A percentile compares a stretch with the other conserved stretches of the same genome.
These are phyloP conservation scores for Leccinum huronense DNA, from an alignment of 1,284 basidiomycete genomes.

Conservation along the genomic window DNA sequence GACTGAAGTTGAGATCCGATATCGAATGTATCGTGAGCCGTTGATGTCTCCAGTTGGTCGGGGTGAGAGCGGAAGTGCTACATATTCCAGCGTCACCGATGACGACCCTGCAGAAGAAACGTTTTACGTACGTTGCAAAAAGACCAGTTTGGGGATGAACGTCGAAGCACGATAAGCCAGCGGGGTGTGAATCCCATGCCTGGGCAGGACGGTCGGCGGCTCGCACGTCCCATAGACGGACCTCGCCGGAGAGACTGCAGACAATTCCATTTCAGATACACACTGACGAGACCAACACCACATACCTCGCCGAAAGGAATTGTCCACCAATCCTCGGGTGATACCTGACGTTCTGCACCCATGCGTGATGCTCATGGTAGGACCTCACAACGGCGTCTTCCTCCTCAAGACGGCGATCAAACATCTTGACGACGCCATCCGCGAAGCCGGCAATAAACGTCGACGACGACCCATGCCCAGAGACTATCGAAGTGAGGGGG, in stretches of 20 bases:
- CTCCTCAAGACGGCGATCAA: slow-evolving; percentile 86
- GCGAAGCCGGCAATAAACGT: slow-evolving; percentile 92
- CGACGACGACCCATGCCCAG: slow-evolving; percentile 76
- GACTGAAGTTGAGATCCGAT: slow-evolving; percentile 30
- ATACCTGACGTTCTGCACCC: slow-evolving; percentile 91
- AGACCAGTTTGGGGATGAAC: slow-evolving; percentile 85
- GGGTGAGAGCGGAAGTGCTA: slow-evolving; percentile 63
- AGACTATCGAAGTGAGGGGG: slow-evolving; percentile 83
- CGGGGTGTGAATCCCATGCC: slow-evolving; percentile 66
- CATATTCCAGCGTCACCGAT: slow-evolving; percentile 10
- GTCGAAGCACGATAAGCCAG: slow-evolving; percentile 83
- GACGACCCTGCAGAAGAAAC: neutral
- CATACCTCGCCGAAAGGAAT: slow-evolving; percentile 86
- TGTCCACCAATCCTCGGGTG: slow-evolving; percentile 74
- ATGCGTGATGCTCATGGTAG: slow-evolving; percentile 83
- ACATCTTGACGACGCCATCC: slow-evolving; percentile 88
- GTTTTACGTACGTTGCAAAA: slow-evolving; percentile 74
- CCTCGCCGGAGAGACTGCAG: slow-evolving; percentile 82
- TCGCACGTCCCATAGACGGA: slow-evolving; percentile 92
- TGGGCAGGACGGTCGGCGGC: slow-evolving; percentile 60
- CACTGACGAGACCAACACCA: neutral
- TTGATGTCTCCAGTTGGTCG: slow-evolving; percentile 62
- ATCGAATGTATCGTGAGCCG: slow-evolving; percentile 59
- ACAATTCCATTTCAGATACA: slow-evolving; percentile 1
- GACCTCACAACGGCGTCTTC: slow-evolving; percentile 83